Evolutionary conservation across 2,329 filamentous ascomycete genomes (phyloP), one percentile per base, ranked within the genome.

Genomic region (Pseudogymnoascus sp.): DNA sequence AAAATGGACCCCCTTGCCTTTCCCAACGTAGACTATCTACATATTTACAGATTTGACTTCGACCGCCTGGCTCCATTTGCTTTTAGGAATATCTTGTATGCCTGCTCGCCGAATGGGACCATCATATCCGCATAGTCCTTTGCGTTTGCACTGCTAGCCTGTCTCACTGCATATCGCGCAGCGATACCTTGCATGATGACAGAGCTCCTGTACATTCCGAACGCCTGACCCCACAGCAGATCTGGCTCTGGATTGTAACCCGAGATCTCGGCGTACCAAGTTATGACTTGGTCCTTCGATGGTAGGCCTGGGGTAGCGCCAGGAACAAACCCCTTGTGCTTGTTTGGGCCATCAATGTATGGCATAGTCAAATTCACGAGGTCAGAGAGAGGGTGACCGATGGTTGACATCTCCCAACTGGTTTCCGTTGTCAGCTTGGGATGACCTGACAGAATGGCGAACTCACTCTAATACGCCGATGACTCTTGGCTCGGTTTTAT

Each of bases 391-490:
- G 94, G 94, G 74, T 99, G 93, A n/a, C 94, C 94, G 61, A 97
- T 87, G 0, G 94, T 97, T 36, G 91, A 92, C 91, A 99, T 96
- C 78, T 97, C 94, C 93, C 93, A 97, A 77, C 82, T 85, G 18
- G 35, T 36, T 40, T 10, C 18, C 15, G 60, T 63, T 42, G 60
- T 40, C 27, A 64, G 10, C 31, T 55, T n/a, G 10, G 35, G 4
- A n/a, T 29, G 25, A 25, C 25, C 9, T 10, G 13, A 29, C 18
- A 10, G 9, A 3, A n/a, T 40, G 15, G 59, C 12, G 80, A 8
- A 76, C 82, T 72, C 74, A 88, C 83, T 99, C 94, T 5, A 97
- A 77, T 61, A 97, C 92, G 3, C 93, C 94, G 74, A 97, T 92
- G 10, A 97, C 92, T 60, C 87, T 80, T 5, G 92, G 86, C 73